Conservation (phyloP, 2,329 filamentous ascomycete genomes). For the Exserohilum rostratum region DNA sequence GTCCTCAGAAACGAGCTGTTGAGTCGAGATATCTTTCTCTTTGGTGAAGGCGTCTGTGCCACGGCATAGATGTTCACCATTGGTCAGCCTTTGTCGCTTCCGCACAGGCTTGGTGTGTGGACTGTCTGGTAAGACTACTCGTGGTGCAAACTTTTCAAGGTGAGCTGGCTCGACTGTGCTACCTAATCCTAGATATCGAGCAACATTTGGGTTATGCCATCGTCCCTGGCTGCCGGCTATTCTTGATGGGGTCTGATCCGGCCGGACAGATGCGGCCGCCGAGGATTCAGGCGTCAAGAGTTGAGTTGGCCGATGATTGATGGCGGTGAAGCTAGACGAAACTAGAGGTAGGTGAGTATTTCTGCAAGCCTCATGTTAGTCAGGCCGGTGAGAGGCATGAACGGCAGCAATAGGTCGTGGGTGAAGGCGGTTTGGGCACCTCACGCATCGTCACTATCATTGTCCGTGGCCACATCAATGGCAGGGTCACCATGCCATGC, state of each 20-base stretch:
- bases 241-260: slow-evolving; percentile 9
- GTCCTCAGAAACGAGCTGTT: slow-evolving; percentile 22
- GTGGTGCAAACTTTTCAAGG: slow-evolving; percentile 23
- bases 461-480: slow-evolving; percentile 4
- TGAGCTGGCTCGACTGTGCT: slow-evolving; percentile 22
- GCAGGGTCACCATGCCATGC: slow-evolving; percentile 11
- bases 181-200: slow-evolving; percentile 37
- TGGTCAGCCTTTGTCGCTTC: slow-evolving; percentile 19
- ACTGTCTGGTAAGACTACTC: slow-evolving; percentile 3
- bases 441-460: slow-evolving; percentile 30
- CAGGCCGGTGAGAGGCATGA: background rate
- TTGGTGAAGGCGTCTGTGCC: too few relatives aligned
- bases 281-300: slow-evolving; percentile 18
- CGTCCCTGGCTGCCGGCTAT: background rate
- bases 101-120: slow-evolving; percentile 7
- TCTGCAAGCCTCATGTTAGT: slow-evolving; percentile 14
- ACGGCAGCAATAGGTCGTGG: slow-evolving; percentile 6
- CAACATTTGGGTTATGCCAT: slow-evolving; percentile 34
- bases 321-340: slow-evolving; percentile 34
- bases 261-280: slow-evolving; percentile 2
- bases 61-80: background rate
- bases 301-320: slow-evolving; percentile 26
- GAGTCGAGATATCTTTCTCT: slow-evolving; percentile 7
- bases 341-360: background rate
- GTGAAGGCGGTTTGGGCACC: slow-evolving; percentile 24